Percentiles rank a stretch among this genome's conserved stretches.
Conservation (phyloP, 2,329 filamentous ascomycete genomes). For the Botrytis pseudocinerea region DNA sequence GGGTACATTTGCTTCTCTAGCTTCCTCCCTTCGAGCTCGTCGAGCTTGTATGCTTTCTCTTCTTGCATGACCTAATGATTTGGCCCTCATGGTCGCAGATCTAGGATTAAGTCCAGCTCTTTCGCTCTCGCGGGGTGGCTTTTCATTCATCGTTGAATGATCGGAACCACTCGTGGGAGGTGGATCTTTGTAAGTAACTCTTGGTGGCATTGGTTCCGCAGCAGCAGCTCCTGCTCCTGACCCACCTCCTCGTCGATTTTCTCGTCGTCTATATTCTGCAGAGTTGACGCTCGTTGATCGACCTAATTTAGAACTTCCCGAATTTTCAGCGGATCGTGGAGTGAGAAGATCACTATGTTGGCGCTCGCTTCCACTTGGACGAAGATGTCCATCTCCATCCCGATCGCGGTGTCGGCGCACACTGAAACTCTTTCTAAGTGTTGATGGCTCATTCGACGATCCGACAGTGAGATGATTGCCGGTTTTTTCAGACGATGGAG, state of each 20-base stretch:
- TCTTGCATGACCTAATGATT: constrained; percentile 85
- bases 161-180: constrained; percentile 79
- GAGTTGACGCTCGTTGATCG: constrained; percentile 92
- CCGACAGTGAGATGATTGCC: constrained; percentile 78
- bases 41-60: constrained; percentile 91
- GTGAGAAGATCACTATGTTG: constrained; percentile 74
- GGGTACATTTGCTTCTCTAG: constrained; percentile 73
- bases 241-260: constrained; percentile 55
- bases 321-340: constrained; percentile 61
- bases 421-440: constrained; percentile 84
- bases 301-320: constrained; percentile 67
- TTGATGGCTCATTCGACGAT: constrained; percentile 66
- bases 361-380: constrained; percentile 62
- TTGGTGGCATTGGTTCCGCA: constrained; percentile 54
- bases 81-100: constrained; percentile 70
- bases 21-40: constrained; percentile 70
- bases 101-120: constrained; percentile 51
- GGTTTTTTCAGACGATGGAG: constrained; percentile 47
- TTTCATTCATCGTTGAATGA: constrained; percentile 60
- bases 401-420: constrained; percentile 64
- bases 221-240: constrained; percentile 50
- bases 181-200: constrained; percentile 59
- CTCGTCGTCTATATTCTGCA: constrained; percentile 72
- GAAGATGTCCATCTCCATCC: constrained; percentile 48
- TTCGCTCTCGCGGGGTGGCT: constrained; percentile 47